Evolutionary conservation across 768 basidiomycete species (phyloP), one percentile per base, ranked within the genome.

Genomic region (Thelephora ganbajun): DNA sequence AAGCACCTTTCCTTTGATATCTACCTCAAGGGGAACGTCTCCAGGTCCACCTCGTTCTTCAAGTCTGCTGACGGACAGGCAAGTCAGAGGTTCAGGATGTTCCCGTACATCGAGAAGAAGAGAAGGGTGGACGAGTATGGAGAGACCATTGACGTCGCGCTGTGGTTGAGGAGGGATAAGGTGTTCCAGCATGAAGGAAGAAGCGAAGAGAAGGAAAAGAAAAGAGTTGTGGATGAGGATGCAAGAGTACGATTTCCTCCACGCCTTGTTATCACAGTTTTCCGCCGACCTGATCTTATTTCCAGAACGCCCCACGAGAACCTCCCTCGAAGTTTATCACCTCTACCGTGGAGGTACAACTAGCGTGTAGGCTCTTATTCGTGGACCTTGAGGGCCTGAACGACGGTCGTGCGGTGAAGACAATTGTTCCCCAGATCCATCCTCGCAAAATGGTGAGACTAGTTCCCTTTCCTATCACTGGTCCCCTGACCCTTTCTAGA

Each of bases 351-450:
- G 80, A 83, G 49, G 75, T 97, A 20, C 81, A 90, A 49, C 59
- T 98, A 33, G 78, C 84, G 26, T 96, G 94, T 56, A 79, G 84
- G 4, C 65, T 98, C 23, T 75, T 92, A 42, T 98, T 87, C 56
- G 79, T 98, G 42, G 94, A 99, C 58, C 80, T 98, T 77, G 96
- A 98, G 58, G 96, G 96, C 26, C 66, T 94, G 46, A 93, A 93
- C 56, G 96, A 99, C 56, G 94, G 94, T 1, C 86, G 94, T 51
- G 92, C 96, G 0, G 82, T 96, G 51, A 97, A 97, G 63, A 92
- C 87, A 0, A 96, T 99, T 53, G 82, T 98, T 4, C 89, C 94
- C 2, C 89, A 96, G 68, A 80, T 99, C 51, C 92, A 94, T 57
- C 96, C 96, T 26, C 75, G 96, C 16, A 93, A 92, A 70, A 80